phyloP scores from a whole-genome alignment of 2,329 filamentous ascomycete genomes.

The Pseudogymnoascus sp. region DNA sequence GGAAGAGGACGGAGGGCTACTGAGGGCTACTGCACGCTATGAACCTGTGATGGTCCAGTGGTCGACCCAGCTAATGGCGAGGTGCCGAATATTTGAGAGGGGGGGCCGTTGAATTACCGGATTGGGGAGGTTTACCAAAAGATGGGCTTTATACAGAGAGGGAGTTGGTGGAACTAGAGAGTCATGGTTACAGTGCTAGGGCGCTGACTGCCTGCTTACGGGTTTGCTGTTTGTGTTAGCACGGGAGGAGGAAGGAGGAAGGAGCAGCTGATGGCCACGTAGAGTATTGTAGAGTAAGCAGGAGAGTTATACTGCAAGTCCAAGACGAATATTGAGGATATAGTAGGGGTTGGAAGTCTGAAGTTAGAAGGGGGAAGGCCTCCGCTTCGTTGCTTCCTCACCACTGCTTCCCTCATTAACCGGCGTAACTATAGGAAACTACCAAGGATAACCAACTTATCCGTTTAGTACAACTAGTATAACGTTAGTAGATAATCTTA shows the following conservation, averaged over 20 bases:
- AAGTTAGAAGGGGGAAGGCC: not conserved
- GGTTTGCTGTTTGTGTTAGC: not conserved
- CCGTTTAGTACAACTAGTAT: not conserved
- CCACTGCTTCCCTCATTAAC: no score
- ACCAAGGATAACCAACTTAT: not conserved
- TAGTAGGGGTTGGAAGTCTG: no score
- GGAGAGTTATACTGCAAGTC: not conserved
- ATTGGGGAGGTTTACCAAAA: not conserved
- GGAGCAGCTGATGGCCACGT: not conserved
- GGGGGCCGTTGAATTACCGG: not conserved
- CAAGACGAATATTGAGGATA: not conserved
- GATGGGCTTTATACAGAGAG: not conserved
- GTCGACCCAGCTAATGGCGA: not conserved
- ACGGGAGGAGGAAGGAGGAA: not conserved
- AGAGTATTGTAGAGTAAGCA: not conserved
- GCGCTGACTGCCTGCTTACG: not conserved
- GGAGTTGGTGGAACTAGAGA: not conserved
- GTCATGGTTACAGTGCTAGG: not conserved
- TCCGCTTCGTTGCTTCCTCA: not conserved
- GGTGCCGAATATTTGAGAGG: not conserved
- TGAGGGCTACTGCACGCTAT: not conserved
- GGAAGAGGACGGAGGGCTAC: not conserved
- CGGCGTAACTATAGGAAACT: not conserved
- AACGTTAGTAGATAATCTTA: not conserved
- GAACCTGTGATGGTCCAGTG: not conserved